Percentiles rank a stretch among this genome's conserved stretches.
These are phyloP conservation scores for Ogataea paraovalis DNA, from an alignment of 805 yeast species.

Conservation along the genomic window DNA sequence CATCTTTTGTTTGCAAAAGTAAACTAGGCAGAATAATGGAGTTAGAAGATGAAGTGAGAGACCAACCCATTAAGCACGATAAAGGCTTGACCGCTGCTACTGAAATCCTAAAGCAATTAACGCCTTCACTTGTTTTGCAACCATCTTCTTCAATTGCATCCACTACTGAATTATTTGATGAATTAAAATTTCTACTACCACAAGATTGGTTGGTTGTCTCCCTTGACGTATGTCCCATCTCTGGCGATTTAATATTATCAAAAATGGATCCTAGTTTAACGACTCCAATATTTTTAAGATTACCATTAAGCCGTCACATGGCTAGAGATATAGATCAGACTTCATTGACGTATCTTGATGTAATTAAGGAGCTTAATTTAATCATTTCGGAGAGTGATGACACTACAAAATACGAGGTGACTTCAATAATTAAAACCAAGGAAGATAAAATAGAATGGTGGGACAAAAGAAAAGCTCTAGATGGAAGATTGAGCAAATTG, in stretches of 20 bases:
- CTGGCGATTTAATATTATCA: slow-evolving; percentile 53
- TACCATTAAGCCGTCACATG: slow-evolving; percentile 55
- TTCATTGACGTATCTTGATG: slow-evolving; percentile 41
- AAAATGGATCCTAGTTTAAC: slow-evolving; percentile 7
- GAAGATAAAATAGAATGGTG: slow-evolving; percentile 77
- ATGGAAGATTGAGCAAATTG: slow-evolving; percentile 49
- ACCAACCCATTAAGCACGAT: slow-evolving; percentile 25
- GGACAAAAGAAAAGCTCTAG: slow-evolving; percentile 60
- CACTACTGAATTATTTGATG: slow-evolving; percentile 8
- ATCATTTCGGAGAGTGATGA: slow-evolving; percentile 61
- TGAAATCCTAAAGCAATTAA: slow-evolving; percentile 14
- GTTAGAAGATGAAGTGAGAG: slow-evolving; percentile 24
- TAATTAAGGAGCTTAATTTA: slow-evolving; percentile 39
- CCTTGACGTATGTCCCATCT: slow-evolving; percentile 53
- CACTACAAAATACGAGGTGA: slow-evolving; percentile 52
- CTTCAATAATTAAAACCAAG: slow-evolving; percentile 48
- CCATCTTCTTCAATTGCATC: background rate
- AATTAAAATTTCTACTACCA: slow-evolving; percentile 33
- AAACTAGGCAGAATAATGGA: slow-evolving; percentile 18
- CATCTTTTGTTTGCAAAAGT: slow-evolving; percentile 15
- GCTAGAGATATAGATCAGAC: slow-evolving; percentile 42
- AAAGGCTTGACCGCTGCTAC: slow-evolving; percentile 17
- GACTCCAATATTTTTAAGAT: slow-evolving; percentile 38
- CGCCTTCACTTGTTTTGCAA: slow-evolving; percentile 9
- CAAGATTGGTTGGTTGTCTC: slow-evolving; percentile 54